Evolutionary conservation across 768 basidiomycete species (phyloP).

Genomic region (Panaeolus cyanescens): DNA sequence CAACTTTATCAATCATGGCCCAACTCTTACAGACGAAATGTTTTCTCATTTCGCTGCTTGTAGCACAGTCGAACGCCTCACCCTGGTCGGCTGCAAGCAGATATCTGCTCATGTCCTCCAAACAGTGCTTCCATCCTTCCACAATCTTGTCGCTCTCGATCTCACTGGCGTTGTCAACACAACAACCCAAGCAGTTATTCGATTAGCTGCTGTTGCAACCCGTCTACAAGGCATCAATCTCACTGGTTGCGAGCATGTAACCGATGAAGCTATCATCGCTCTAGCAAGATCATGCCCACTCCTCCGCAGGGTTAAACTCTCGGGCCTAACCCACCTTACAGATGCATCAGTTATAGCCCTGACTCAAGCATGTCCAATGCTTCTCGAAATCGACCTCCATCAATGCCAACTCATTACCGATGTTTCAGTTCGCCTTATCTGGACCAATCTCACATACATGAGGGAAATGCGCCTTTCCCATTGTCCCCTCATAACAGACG

Average conservation of each 20-base stretch:
- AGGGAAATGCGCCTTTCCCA: slow-evolving; percentile 89
- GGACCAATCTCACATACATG: slow-evolving; percentile 79
- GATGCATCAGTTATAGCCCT: slow-evolving; percentile 77
- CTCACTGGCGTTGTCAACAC: slow-evolving; percentile 72
- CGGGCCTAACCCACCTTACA: slow-evolving; percentile 73
- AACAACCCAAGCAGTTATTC: slow-evolving; percentile 70
- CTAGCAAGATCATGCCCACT: slow-evolving; percentile 75
- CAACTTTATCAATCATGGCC: slow-evolving; percentile 78
- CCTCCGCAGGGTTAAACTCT: slow-evolving; percentile 89
- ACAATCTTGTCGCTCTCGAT: slow-evolving; percentile 86
- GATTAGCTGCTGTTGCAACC: slow-evolving; percentile 68
- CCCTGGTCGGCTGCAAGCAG: slow-evolving; percentile 75
- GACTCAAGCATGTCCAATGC: slow-evolving; percentile 75
- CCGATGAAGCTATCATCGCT: slow-evolving; percentile 75
- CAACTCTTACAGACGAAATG: slow-evolving; percentile 71
- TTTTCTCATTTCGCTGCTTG: slow-evolving; percentile 74
- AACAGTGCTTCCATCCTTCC: slow-evolving; percentile 65
- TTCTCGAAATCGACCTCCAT: slow-evolving; percentile 94
- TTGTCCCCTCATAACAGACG: slow-evolving; percentile 76
- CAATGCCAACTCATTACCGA: slow-evolving; percentile 81
- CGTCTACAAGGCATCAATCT: slow-evolving; percentile 93
- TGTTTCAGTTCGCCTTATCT: slow-evolving; percentile 76
- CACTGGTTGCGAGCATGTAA: slow-evolving; percentile 77
- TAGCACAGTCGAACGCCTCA: slow-evolving; percentile 84
- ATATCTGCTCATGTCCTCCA: slow-evolving; percentile 67